Evolutionary conservation across 2,329 filamentous ascomycete genomes (phyloP).

Genomic region (Ceratocystis alfenasii): DNA sequence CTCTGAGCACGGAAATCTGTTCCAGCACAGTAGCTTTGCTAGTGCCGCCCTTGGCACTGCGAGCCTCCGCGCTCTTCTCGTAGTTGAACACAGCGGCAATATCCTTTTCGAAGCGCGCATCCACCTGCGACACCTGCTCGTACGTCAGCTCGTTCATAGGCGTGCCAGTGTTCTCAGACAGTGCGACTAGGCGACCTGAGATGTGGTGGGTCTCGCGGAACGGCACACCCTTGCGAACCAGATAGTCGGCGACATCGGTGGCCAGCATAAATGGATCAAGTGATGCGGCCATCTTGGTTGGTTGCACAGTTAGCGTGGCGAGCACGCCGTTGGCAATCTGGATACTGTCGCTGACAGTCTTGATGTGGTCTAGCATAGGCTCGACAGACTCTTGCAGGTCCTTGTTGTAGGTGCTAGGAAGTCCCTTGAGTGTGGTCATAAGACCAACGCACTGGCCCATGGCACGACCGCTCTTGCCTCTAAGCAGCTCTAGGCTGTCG

Average conservation of each 20-base stretch:
- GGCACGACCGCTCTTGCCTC: constrained; percentile 61
- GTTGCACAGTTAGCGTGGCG: constrained; percentile 55
- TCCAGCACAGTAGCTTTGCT: constrained; percentile 55
- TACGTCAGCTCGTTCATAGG: constrained; percentile 59
- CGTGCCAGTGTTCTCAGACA: constrained; percentile 51
- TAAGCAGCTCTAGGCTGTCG: constrained; percentile 58
- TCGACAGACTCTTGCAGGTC: constrained; percentile 82
- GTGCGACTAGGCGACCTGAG: constrained; percentile 55
- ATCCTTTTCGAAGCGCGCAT: constrained; percentile 58
- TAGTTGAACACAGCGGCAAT: constrained; percentile 65
- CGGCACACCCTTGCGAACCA: constrained; percentile 55
- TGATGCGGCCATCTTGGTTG: constrained; percentile 66
- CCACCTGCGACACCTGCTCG: constrained; percentile 55
- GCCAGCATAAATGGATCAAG: constrained; percentile 77
- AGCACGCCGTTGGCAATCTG: constrained; percentile 74
- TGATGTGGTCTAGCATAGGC: constrained; percentile 72
- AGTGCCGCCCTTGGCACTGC: constrained; percentile 64
- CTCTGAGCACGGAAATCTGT: constrained; percentile 45
- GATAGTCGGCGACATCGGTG: constrained; percentile 53
- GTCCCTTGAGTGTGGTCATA: constrained; percentile 55
- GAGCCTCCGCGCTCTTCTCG: constrained; percentile 69
- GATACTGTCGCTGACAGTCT: constrained; percentile 69
- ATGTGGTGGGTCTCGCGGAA: constrained; percentile 76
- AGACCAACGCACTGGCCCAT: constrained; percentile 75
- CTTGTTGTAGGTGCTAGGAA: constrained; percentile 80